Conservation (phyloP, 2,329 filamentous ascomycete species). For the Acrodontium crateriforme region DNA sequence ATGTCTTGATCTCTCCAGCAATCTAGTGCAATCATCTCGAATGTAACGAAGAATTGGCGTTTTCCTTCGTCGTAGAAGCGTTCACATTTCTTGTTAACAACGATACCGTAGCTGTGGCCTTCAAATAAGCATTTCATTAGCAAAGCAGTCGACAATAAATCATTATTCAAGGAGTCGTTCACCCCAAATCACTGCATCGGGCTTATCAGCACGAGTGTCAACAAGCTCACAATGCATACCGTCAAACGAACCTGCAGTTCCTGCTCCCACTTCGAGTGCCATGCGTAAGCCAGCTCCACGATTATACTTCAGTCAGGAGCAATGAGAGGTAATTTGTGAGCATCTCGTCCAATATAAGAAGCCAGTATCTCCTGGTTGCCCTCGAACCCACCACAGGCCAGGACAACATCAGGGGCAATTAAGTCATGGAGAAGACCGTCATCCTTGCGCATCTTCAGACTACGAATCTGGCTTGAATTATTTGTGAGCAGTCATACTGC, state of each 20-base stretch:
- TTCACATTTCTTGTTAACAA: slow-evolving; percentile 28
- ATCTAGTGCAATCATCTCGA: slow-evolving; percentile 30
- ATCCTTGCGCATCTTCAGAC: slow-evolving; percentile 26
- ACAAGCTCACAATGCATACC: slow-evolving; percentile 32
- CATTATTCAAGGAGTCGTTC: neutral
- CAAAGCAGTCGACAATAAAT: too few species aligned
- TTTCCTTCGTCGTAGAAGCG: slow-evolving; percentile 97
- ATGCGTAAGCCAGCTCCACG: slow-evolving; percentile 27
- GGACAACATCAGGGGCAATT: slow-evolving; percentile 23
- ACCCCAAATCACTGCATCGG: slow-evolving; percentile 27
- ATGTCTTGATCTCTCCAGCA: slow-evolving; percentile 29
- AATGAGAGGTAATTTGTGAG: slow-evolving; percentile 27
- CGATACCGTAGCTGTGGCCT: slow-evolving; percentile 31
- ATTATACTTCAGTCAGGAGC: slow-evolving; percentile 28
- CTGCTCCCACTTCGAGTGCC: slow-evolving; percentile 29
- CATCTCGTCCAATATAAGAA: slow-evolving; percentile 26
- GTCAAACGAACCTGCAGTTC: slow-evolving; percentile 27
- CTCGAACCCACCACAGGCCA: slow-evolving; percentile 29
- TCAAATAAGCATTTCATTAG: slow-evolving; percentile 1
- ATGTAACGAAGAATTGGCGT: slow-evolving; percentile 41
- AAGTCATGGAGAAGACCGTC: slow-evolving; percentile 24
- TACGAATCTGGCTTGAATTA: slow-evolving; percentile 22
- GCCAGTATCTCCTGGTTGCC: slow-evolving; percentile 30
- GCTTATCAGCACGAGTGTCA: slow-evolving; percentile 28
- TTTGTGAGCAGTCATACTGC: slow-evolving; percentile 23